phyloP scores from a whole-genome alignment of 2,329 filamentous ascomycete genomes.

The Thelonectria olida region DNA sequence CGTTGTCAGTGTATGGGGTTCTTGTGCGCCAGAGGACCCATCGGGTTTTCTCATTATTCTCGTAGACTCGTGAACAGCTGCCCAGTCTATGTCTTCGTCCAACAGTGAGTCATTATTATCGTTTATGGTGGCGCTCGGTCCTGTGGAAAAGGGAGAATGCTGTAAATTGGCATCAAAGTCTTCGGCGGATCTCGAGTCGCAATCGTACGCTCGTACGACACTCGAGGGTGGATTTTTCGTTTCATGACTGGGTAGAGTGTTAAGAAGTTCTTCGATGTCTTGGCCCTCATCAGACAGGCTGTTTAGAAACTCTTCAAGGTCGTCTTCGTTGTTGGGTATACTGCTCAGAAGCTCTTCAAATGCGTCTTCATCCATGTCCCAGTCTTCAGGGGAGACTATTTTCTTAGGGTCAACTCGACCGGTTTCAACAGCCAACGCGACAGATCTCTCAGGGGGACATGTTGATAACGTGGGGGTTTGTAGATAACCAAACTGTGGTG shows the following conservation, averaged over 20 bases:
- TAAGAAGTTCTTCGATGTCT: too few species aligned
- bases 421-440: neutral
- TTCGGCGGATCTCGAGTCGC: conserved; percentile 45
- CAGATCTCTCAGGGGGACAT: neutral
- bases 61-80: conserved; percentile 37
- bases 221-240: conserved; percentile 41
- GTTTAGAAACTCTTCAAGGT: too few species aligned
- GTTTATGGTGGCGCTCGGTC: neutral
- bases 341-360: conserved; percentile 25
- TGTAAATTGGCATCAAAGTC: conserved; percentile 50
- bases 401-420: neutral
- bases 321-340: conserved; percentile 10
- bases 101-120: conserved; percentile 31
- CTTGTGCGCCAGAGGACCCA: conserved; percentile 1
- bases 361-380: conserved; percentile 21
- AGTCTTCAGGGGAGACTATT: conserved; percentile 16
- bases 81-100: conserved; percentile 54
- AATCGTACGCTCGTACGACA: conserved; percentile 44
- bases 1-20: conserved; percentile 5
- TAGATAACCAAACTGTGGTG: neutral
- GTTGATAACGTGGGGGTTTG: conserved; percentile 5
- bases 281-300: too few species aligned
- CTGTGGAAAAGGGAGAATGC: conserved; percentile 42
- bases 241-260: too few species aligned
- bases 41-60: conserved; percentile 6